Base-by-base conservation (phyloP, 2,329 filamentous ascomycete species). In the Alternaria rosae region DNA sequence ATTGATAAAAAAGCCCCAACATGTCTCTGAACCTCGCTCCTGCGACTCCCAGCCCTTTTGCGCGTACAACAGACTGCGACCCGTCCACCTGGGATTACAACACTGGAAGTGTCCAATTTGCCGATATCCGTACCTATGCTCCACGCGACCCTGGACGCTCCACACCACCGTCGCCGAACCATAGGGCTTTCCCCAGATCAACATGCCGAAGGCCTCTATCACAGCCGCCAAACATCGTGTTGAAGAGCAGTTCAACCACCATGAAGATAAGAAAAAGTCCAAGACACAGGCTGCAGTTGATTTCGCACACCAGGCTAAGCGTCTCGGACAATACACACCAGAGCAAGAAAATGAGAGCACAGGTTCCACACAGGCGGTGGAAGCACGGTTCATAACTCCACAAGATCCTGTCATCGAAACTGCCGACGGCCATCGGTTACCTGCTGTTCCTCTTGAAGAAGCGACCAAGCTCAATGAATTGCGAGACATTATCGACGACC, bases 321-420 rank as follows among this genome's bases (percentile, higher is more conserved):
- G 76, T 21, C 78, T 85, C 3, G 82, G 78, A 2, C 79, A 81
- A 42, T 80, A 81, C 62, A 75, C 74, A 7, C 72, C 76, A 6
- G 64, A 71, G 45, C 79, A 84, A 61, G 81, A 84, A 57, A 68
- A 79, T 52, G 76, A 80, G 12, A 61, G 70, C 5, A 82, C 78
- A 6, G 82, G 81, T 53, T 82, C 82, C 5, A 83, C 88, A 13
- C 82, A 82, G 61, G 89, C 89, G 2, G 81, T 89, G 51, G 83
- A 89, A 72, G 90, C 90, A 28, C 85, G 79, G 54, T 86, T 85
- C 70, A 73, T 86, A 54, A 94, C 91, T 0, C 86, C 89, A 0
- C 87, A 90, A 51, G 91, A 94, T 75, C 87, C 91, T 0, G 87
- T 93, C 15, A 87, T 94, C 47, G 82, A 89, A 55, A 92, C 90